Base-by-base conservation (phyloP, 352 stramenopile genomes). In the Phytopythium sindhum region DNA sequence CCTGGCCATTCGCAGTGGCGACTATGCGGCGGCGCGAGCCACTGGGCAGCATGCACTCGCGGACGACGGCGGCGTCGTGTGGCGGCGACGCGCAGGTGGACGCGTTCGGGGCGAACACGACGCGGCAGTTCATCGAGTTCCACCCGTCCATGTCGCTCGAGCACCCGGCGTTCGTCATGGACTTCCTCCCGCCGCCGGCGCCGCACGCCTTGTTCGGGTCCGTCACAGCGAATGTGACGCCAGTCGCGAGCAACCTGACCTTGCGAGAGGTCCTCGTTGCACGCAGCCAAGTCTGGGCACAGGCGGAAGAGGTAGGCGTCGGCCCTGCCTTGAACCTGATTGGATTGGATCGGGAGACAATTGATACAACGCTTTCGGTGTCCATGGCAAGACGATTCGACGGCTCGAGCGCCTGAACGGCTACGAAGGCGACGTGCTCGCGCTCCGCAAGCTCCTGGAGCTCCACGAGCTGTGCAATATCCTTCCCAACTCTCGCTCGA, bases 391-490 rank as follows among this genome's bases (percentile, higher is more conserved):
- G 67, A 50, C 78, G 26, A 66, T 76, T 26, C 64, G 77, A 21
- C 64, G 66, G 24, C 48, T 84, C n/a, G 24, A 63, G 24, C 64
- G 68, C 11, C n/a, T 70, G 6, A 57, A 76, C 35, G 60, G 65
- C 24, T 80, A 84, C 56, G 59, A 65, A 29, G 67, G 66, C 44
- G 77, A 86, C 29, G 55, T 80, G 45, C 68, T 65, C 8, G 75
- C 69, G 4, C 57, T 89, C 1, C 68, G 64, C 26, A 75, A 80
- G 55, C 70, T 89, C n/a, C 76, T 78, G 44, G 68, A 81, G 23
- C 72, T 90, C 15, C 81, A 88, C 45, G 64, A 74, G 17, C 72
- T 89, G 55, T 89, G 78, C 76, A 80, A 89, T 88, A 88, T 90
- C 81, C 74, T 81, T 71, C 69, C n/a, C 56, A 31, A 39, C 37